These are phyloP conservation scores for Arthrobotrys megalospora DNA, from an alignment of 2,329 filamentous ascomycete species.

Conservation along the genomic window DNA sequence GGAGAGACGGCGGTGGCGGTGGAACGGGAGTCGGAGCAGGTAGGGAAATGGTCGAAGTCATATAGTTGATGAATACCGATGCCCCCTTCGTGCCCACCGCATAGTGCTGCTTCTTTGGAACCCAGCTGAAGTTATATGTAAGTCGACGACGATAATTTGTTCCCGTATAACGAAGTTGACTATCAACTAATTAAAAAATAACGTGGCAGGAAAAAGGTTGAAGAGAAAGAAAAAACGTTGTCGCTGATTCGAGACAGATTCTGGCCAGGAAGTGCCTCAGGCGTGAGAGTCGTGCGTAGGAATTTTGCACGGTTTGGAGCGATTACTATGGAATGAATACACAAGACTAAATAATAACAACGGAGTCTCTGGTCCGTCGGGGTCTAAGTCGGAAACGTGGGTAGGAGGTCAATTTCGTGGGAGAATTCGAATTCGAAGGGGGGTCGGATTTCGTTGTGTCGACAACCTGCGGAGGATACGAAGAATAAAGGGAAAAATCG, in stretches of 20 bases:
- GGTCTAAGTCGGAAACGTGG: conserved; percentile 7
- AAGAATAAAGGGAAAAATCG: conserved; percentile 11
- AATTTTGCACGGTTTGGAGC: conserved; percentile 29
- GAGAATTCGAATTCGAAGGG: not conserved
- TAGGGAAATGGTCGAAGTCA: conserved; percentile 57
- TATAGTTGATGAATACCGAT: conserved; percentile 50
- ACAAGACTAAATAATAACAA: conserved; percentile 22
- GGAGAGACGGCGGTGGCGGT: conserved; percentile 30
- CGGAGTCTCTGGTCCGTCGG: conserved; percentile 1
- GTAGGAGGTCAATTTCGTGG: conserved; percentile 5
- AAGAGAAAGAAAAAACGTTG: conserved; percentile 31
- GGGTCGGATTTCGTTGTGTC: conserved; percentile 26
- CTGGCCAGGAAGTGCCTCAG: conserved; percentile 24
- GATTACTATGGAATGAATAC: conserved; percentile 16
- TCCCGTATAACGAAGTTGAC: conserved; percentile 11
- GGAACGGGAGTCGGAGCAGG: conserved; percentile 40
- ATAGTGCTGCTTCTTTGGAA: conserved; percentile 39
- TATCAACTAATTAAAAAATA: conserved; percentile 5
- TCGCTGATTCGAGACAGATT: conserved; percentile 37
- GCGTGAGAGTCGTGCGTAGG: conserved; percentile 14
- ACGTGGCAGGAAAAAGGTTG: conserved; percentile 17
- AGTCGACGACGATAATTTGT: not conserved
- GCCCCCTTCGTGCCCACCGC: conserved; percentile 56
- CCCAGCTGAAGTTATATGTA: conserved; percentile 2
- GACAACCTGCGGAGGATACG: conserved; percentile 10